Percentiles rank a stretch among this genome's conserved stretches.
phyloP scores from a whole-genome alignment of 768 basidiomycete species.

The Galerina sulciceps region DNA sequence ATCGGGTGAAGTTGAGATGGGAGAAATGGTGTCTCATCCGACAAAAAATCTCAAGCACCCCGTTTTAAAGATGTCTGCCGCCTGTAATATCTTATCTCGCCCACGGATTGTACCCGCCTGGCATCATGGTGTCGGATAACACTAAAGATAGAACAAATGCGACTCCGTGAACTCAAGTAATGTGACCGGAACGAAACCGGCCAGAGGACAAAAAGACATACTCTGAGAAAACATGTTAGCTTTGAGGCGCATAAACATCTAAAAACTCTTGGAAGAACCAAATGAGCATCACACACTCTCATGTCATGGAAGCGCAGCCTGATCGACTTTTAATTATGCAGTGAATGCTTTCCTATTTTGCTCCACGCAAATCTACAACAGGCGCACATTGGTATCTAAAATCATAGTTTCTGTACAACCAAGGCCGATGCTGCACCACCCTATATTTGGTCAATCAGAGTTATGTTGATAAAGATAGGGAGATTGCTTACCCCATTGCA shows the following conservation, averaged over 20 bases:
- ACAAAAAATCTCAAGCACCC: background rate
- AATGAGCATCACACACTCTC: conserved; percentile 10
- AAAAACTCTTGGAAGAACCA: conserved; percentile 5
- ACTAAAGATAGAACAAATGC: conserved; percentile 15
- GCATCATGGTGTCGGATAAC: conserved; percentile 9
- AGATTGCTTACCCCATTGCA: conserved; percentile 87
- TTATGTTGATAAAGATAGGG: conserved; percentile 7
- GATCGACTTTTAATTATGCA: background rate
- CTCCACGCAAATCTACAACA: conserved; percentile 12
- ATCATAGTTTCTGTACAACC: conserved; percentile 84
- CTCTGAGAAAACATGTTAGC: conserved; percentile 18
- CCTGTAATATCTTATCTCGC: conserved; percentile 1
- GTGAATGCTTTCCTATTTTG: conserved; percentile 14
- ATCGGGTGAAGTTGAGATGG: conserved; percentile 7
- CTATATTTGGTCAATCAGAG: conserved; percentile 40
- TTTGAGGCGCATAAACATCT: conserved; percentile 10
- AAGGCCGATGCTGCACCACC: conserved; percentile 93
- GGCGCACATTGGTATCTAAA: conserved; percentile 19
- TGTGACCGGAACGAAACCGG: background rate
- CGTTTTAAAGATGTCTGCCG: conserved; percentile 3
- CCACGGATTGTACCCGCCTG: background rate
- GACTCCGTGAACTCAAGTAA: conserved; percentile 3
- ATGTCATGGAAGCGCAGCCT: conserved; percentile 18
- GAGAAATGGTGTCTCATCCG: conserved; percentile 5
- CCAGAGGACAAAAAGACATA: conserved; percentile 14